These are phyloP conservation scores for Cupressus sempervirens DNA, from an alignment of 75 land plant species.

Conservation along the genomic window DNA sequence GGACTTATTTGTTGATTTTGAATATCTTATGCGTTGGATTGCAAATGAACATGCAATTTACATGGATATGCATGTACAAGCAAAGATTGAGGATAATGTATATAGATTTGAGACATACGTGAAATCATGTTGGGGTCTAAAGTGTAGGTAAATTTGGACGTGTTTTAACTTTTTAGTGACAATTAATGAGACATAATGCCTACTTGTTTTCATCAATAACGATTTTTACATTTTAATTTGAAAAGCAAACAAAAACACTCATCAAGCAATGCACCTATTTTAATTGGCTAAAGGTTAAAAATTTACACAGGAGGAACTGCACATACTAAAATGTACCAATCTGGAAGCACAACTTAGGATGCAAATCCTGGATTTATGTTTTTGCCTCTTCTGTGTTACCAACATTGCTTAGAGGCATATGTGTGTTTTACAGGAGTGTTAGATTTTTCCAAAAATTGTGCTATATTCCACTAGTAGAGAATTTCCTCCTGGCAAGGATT, in stretches of 20 bases:
- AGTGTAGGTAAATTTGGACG: too few relatives aligned
- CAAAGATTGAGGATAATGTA: not conserved
- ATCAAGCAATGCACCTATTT: not conserved
- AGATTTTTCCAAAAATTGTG: not conserved
- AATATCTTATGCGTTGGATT: not conserved
- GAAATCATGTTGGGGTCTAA: too few relatives aligned
- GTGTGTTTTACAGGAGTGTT: not conserved
- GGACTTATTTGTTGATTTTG: not conserved
- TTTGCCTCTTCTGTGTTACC: not conserved
- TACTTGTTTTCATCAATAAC: not conserved
- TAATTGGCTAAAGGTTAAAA: not conserved
- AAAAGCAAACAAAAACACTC: not conserved
- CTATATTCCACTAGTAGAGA: not conserved
- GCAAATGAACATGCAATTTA: not conserved
- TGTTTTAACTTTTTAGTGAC: too few relatives aligned
- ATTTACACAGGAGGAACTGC: not conserved
- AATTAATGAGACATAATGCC: not conserved
- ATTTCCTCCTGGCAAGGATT: not conserved
- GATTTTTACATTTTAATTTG: not conserved
- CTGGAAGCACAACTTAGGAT: not conserved
- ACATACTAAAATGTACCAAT: not conserved
- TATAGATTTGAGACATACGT: not conserved
- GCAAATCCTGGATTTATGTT: not conserved
- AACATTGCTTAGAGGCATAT: not conserved
- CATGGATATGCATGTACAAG: too few relatives aligned